These are phyloP conservation scores for Clitopilus passeckerianus DNA, from an alignment of 768 basidiomycete genomes.

Conservation along the genomic window DNA sequence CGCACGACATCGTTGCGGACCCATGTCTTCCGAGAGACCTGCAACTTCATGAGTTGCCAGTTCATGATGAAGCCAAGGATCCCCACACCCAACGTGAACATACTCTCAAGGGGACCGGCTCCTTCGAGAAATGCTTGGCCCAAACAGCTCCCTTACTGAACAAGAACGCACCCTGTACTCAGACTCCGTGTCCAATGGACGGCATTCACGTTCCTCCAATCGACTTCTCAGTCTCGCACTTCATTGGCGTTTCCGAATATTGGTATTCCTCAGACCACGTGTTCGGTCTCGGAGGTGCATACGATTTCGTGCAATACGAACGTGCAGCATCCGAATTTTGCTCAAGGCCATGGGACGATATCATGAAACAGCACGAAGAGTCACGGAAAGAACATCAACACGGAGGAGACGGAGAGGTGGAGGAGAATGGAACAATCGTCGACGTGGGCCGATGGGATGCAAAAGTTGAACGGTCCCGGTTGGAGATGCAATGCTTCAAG, in stretches of 20 bases:
- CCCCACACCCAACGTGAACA: constrained; percentile 48
- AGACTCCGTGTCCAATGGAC: constrained; percentile 87
- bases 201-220: constrained; percentile 92
- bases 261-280: constrained; percentile 99
- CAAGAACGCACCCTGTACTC: constrained; percentile 76
- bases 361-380: constrained; percentile 64
- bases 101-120: constrained; percentile 79
- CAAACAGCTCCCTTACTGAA: constrained; percentile 77
- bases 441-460: constrained; percentile 65
- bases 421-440: constrained; percentile 55
- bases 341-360: constrained; percentile 68
- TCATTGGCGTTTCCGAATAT: constrained; percentile 97
- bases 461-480: constrained; percentile 73
- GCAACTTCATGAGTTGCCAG: constrained; percentile 50
- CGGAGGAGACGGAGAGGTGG: constrained; percentile 64
- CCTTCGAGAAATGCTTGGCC: constrained; percentile 79
- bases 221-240: constrained; percentile 88
- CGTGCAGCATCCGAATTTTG: constrained; percentile 89
- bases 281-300: constrained; percentile 90
- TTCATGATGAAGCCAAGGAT: constrained; percentile 32
- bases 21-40: constrained; percentile 88
- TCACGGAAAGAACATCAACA: constrained; percentile 40
- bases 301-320: constrained; percentile 96
- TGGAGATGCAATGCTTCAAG: constrained; percentile 99
- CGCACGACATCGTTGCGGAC: constrained; percentile 53